Conservation (phyloP, 257 asterid genomes). For the Marsdenia floribunda region DNA sequence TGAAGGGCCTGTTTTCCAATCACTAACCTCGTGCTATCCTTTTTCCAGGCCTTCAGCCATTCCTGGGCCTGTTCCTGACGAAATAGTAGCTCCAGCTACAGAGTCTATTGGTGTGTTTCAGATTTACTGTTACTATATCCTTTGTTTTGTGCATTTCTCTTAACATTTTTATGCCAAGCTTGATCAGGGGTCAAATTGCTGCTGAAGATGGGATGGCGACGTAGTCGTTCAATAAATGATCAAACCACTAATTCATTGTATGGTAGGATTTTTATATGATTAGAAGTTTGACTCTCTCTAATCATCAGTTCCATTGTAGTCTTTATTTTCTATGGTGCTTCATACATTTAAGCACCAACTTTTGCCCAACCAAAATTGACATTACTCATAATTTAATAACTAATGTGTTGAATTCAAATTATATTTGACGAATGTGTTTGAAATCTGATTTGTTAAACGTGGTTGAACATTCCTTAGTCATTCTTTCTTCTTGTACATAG, state of each 20-base stretch:
- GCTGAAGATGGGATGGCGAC: slow-evolving; percentile 97
- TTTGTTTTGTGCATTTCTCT: slow-evolving; percentile 9
- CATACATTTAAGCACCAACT: background rate
- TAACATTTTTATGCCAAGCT: slow-evolving; percentile 12
- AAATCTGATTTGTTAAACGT: background rate
- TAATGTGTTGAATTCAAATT: background rate
- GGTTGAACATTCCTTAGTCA: background rate
- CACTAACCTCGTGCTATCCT: background rate
- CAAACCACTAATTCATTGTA: slow-evolving; percentile 45
- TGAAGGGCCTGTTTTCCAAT: background rate
- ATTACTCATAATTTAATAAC: background rate
- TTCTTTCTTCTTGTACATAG: background rate
- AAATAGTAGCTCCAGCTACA: slow-evolving; percentile 64
- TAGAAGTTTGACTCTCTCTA: background rate
- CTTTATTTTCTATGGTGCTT: background rate
- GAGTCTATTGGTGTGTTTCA: slow-evolving; percentile 74
- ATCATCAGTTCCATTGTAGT: slow-evolving; percentile 7
- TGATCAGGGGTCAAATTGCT: slow-evolving; percentile 74
- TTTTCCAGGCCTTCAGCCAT: slow-evolving; percentile 72
- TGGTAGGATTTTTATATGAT: slow-evolving; percentile 38
- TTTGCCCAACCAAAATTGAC: background rate
- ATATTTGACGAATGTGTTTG: background rate
- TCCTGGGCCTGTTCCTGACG: slow-evolving; percentile 98
- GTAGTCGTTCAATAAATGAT: slow-evolving; percentile 75
- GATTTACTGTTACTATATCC: slow-evolving; percentile 9